A percentile compares a stretch with the other conserved stretches of the same genome.
phyloP scores from a whole-genome alignment of 1,284 basidiomycete genomes.

The Leccinum colubrinum region DNA sequence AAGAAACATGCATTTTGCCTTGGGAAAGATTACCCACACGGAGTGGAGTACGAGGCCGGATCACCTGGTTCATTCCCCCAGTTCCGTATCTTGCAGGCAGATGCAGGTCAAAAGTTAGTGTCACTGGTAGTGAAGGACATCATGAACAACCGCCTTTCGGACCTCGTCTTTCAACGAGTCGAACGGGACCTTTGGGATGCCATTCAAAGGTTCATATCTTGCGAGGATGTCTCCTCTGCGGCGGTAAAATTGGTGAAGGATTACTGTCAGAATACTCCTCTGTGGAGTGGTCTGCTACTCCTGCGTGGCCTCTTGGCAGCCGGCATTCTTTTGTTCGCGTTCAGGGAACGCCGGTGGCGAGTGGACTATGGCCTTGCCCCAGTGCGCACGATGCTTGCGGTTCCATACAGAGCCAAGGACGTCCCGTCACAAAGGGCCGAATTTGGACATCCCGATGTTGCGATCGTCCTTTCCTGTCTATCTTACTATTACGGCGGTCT shows the following conservation, averaged over 20 bases:
- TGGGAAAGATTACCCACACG: slow-evolving; percentile 11
- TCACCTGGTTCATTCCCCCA: slow-evolving; percentile 26
- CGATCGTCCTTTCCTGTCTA: slow-evolving; percentile 47
- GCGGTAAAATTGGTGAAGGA: not conserved
- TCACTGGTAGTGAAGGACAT: slow-evolving; percentile 10
- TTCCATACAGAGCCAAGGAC: slow-evolving; percentile 55
- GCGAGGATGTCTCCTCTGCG: not conserved
- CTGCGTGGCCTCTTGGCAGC: slow-evolving; percentile 44
- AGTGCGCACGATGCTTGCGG: slow-evolving; percentile 46
- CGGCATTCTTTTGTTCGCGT: slow-evolving; percentile 41
- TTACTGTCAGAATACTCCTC: not conserved
- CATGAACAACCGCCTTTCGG: not conserved
- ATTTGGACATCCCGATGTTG: slow-evolving; percentile 55
- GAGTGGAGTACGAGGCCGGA: not conserved
- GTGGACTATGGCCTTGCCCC: slow-evolving; percentile 51
- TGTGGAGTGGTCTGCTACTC: slow-evolving; percentile 40
- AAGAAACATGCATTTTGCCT: slow-evolving; percentile 8
- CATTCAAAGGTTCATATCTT: not conserved
- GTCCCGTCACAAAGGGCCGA: slow-evolving; percentile 47
- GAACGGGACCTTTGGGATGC: not conserved
- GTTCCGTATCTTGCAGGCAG: slow-evolving; percentile 31
- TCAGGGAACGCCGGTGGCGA: slow-evolving; percentile 46
- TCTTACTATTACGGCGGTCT: slow-evolving; percentile 54
- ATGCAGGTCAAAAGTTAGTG: slow-evolving; percentile 23
- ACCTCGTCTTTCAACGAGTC: not conserved